phyloP scores from a whole-genome alignment of 257 asterid genomes.

The Salvia hispanica region DNA sequence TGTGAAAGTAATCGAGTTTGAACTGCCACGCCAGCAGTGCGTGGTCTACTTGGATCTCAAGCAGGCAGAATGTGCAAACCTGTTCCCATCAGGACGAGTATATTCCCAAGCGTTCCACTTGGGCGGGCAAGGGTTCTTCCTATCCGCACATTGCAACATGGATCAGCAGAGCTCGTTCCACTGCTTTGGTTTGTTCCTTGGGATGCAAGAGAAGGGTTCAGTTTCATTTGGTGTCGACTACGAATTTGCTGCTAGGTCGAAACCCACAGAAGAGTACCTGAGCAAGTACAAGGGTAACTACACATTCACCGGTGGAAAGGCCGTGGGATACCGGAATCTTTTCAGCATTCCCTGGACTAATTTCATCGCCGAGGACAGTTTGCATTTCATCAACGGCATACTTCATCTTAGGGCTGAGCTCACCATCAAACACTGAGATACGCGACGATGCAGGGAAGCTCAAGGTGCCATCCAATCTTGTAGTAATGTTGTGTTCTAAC shows the following conservation, averaged over 20 bases:
- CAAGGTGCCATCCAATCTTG: conserved; percentile 7
- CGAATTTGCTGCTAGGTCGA: conserved; percentile 80
- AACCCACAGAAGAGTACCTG: conserved; percentile 66
- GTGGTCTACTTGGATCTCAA: conserved; percentile 85
- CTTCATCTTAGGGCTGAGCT: conserved; percentile 90
- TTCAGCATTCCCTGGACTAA: conserved; percentile 74
- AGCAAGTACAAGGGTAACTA: conserved; percentile 86
- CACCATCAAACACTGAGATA: conserved; percentile 49
- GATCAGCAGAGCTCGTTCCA: conserved; percentile 83
- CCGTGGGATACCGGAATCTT: conserved; percentile 81
- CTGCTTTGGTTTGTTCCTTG: conserved; percentile 86
- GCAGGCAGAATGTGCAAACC: conserved; percentile 65
- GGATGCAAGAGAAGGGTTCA: conserved; percentile 90
- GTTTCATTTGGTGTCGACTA: conserved; percentile 80
- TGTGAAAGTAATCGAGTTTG: conserved; percentile 81
- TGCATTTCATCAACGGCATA: conserved; percentile 61
- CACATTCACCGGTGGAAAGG: conserved; percentile 84
- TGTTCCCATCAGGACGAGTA: conserved; percentile 78
- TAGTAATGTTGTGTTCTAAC: conserved; percentile 6
- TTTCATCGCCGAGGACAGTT: conserved; percentile 79
- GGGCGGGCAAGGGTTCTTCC: conserved; percentile 94
- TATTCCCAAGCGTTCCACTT: conserved; percentile 91
- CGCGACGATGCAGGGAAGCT: no score
- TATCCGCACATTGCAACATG: conserved; percentile 93
- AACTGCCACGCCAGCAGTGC: conserved; percentile 76